Evolutionary conservation across 108 stramenopile genomes (phyloP), one percentile per base, ranked within the genome.

Genomic region (Fistulifera pelliculosa): DNA sequence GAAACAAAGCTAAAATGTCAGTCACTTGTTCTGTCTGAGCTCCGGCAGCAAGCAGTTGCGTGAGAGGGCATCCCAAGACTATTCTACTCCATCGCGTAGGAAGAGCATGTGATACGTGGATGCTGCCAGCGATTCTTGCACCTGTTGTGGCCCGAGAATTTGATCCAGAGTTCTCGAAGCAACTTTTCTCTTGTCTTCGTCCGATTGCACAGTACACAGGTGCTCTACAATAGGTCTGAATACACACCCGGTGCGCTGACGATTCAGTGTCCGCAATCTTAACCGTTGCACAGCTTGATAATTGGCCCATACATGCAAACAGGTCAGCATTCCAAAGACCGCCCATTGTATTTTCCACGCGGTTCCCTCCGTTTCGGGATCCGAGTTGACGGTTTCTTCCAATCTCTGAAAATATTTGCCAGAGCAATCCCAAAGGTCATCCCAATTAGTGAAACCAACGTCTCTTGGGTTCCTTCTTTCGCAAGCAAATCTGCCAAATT

Each of bases 401-500:
- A 76, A 49, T 14, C 35, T 27, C 54, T 76, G 64, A 23, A 91
- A 52, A 31, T 53, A 50, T 23, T 56, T 55, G 85, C 81, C 16
- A 91, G 52, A 16, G 47, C 44, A 21, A 89, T 60, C 15, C 93
- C 95, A 16, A 76, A 57, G 4, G 80, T 58, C 86, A 98, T 93
- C 18, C 96, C 96, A 16, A 95, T 44, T 17, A 98, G 60, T 26
- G 85, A 93, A 2, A 96, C 94, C n/a, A 90, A 58, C 0, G 95
- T 95, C 64, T 98, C 96, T 68, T 98, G 96, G 14, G 95, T 90
- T 11, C 75, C 80, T 62, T 98, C 96, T 65, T 98, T 98, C 58
- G 95, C 87, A 59, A 70, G 81, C 47, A 98, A 62, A 63, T 98
- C 96, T 1, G 93, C 94, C 58, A 85, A 81, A 64, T 98, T 96